These are phyloP conservation scores for Elsinoe fawcettii DNA, from an alignment of 2,329 filamentous ascomycete species.

Conservation along the genomic window DNA sequence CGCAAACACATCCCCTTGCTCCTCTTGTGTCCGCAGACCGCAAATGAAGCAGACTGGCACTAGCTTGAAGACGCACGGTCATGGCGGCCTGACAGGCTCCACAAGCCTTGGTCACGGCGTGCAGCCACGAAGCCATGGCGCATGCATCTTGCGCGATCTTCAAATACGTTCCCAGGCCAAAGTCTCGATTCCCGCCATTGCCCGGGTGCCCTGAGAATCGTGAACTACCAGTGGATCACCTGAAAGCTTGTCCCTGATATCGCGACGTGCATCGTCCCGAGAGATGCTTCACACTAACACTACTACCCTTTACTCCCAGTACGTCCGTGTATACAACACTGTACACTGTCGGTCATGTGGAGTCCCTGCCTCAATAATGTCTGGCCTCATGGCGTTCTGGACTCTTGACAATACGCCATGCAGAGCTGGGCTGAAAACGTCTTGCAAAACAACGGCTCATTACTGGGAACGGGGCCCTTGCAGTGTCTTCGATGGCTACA, in stretches of 20 bases:
- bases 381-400: background rate
- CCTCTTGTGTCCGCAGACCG: background rate
- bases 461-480: too few species aligned
- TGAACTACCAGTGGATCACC: background rate
- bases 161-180: background rate
- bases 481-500: too few species aligned
- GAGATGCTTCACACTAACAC: background rate
- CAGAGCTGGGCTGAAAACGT: background rate
- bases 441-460: background rate
- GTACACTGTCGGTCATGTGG: too few species aligned
- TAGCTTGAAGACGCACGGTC: constrained; percentile 4
- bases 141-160: background rate
- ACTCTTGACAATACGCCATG: background rate
- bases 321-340: too few species aligned
- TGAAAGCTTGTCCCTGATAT: constrained; percentile 2
- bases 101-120: constrained; percentile 12
- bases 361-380: background rate
- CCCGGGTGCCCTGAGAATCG: constrained; percentile 11
- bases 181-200: background rate
- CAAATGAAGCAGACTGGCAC: background rate
- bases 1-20: background rate
- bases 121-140: constrained; percentile 4
- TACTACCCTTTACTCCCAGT: background rate
- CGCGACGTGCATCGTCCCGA: background rate
- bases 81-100: constrained; percentile 9